phyloP scores from a whole-genome alignment of 1,139 yeast species.

The Nadsonia starkeyi-henricii region DNA sequence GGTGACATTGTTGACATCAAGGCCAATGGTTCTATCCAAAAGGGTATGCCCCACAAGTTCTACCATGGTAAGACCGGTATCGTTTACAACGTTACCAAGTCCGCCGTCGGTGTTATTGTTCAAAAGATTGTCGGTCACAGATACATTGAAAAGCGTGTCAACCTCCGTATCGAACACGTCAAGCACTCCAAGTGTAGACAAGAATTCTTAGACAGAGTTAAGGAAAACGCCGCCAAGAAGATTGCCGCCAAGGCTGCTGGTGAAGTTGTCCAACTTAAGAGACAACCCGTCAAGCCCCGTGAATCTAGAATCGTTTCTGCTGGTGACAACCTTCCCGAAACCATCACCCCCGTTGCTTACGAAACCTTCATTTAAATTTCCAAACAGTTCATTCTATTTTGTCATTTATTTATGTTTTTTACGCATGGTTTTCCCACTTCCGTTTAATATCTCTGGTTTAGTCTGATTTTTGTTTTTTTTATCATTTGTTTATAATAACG shows the following conservation, averaged over 20 bases:
- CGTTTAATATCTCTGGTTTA: not conserved
- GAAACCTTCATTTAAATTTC: conserved; percentile 87
- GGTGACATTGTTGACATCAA: conserved; percentile 99
- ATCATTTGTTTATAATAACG: not conserved
- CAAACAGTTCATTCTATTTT: not conserved
- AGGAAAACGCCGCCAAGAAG: conserved; percentile 87
- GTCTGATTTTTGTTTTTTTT: not conserved
- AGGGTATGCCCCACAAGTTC: conserved; percentile 99
- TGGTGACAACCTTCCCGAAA: conserved; percentile 77
- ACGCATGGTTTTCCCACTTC: not conserved
- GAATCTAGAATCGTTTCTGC: conserved; percentile 66
- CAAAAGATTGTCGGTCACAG: conserved; percentile 99
- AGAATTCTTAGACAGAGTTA: conserved; percentile 97
- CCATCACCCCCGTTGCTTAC: conserved; percentile 98
- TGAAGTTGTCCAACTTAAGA: conserved; percentile 81
- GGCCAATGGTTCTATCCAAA: conserved; percentile 97
- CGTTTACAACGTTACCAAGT: conserved; percentile 95
- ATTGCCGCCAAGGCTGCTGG: conserved; percentile 93
- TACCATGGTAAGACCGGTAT: conserved; percentile 99
- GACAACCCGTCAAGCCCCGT: conserved; percentile 98
- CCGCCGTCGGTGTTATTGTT: conserved; percentile 94
- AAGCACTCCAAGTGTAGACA: conserved; percentile 99
- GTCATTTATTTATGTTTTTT: not conserved
- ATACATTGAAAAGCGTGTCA: conserved; percentile 96
- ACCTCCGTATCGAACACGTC: conserved; percentile 96